Conservation (phyloP, 1,284 basidiomycete genomes). For the Rhodotorula sp. region DNA sequence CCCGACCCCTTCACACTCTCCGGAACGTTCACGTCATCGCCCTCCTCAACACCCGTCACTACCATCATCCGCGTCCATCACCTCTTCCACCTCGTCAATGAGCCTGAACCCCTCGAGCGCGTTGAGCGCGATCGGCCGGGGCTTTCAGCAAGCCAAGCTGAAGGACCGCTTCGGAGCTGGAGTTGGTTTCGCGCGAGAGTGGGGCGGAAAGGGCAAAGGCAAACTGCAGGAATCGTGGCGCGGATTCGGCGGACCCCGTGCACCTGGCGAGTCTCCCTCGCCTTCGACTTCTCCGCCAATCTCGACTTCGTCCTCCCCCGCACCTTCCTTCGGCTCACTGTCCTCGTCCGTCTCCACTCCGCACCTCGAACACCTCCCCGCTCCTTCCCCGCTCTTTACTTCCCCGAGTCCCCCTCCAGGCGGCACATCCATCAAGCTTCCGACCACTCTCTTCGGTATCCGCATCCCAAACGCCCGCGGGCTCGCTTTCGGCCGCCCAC, state of each 20-base stretch:
- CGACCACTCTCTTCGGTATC: slow-evolving; percentile 18
- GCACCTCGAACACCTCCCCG: slow-evolving; percentile 7
- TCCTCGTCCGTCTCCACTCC: slow-evolving; percentile 8
- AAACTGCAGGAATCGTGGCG: slow-evolving; percentile 16
- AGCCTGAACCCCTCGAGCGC: neutral
- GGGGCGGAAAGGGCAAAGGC: slow-evolving; percentile 27
- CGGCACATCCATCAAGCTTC: slow-evolving; percentile 1
- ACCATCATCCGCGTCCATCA: neutral
- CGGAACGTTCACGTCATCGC: neutral
- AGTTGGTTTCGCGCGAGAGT: slow-evolving; percentile 19
- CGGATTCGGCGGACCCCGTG: neutral
- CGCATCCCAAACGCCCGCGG: slow-evolving; percentile 13
- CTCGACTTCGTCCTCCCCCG: neutral
- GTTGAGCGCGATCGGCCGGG: neutral
- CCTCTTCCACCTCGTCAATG: slow-evolving; percentile 6
- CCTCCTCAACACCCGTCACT: neutral
- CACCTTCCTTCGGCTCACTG: neutral
- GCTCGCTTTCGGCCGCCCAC: slow-evolving; percentile 20
- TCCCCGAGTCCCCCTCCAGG: neutral
- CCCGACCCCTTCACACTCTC: neutral
- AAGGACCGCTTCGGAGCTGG: slow-evolving; percentile 28
- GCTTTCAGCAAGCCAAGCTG: slow-evolving; percentile 15
- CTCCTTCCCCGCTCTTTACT: neutral
- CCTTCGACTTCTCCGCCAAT: neutral
- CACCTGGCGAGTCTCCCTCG: neutral